These are phyloP conservation scores for Globisporangium paroecandrum DNA, from an alignment of 352 stramenopile genomes.

Conservation along the genomic window DNA sequence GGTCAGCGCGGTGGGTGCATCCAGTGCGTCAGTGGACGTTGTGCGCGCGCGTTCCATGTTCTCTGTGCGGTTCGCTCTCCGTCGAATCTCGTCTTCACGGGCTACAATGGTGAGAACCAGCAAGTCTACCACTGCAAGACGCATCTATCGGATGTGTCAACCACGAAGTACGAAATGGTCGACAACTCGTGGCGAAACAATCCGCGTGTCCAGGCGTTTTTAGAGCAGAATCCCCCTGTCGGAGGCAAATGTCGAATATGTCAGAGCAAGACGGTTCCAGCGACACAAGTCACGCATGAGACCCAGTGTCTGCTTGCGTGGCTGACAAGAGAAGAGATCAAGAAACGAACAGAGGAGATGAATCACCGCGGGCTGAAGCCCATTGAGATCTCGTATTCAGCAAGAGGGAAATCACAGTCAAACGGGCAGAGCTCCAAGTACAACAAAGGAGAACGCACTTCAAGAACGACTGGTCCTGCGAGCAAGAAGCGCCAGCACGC, in stretches of 20 bases:
- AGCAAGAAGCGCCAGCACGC: slow-evolving; percentile 41
- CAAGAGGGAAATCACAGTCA: slow-evolving; percentile 23
- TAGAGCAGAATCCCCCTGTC: slow-evolving; percentile 21
- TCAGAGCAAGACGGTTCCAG: slow-evolving; percentile 35
- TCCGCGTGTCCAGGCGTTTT: slow-evolving; percentile 23
- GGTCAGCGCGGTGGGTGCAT: slow-evolving; percentile 80
- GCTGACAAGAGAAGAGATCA: slow-evolving; percentile 45
- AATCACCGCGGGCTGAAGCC: slow-evolving; percentile 31
- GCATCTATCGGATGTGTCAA: slow-evolving; percentile 62
- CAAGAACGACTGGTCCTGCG: slow-evolving; percentile 10
- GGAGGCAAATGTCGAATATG: slow-evolving; percentile 64
- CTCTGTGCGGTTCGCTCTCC: slow-evolving; percentile 74
- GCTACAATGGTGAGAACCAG: slow-evolving; percentile 73
- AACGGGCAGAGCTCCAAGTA: slow-evolving; percentile 17
- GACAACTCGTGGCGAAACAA: slow-evolving; percentile 54
- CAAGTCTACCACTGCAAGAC: slow-evolving; percentile 83
- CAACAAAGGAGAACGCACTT: slow-evolving; percentile 16
- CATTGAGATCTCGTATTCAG: slow-evolving; percentile 37
- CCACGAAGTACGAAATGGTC: slow-evolving; percentile 60
- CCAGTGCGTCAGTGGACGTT: slow-evolving; percentile 84
- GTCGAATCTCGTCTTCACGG: slow-evolving; percentile 73
- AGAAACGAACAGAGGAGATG: slow-evolving; percentile 37
- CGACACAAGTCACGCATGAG: slow-evolving; percentile 49
- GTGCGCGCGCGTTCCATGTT: slow-evolving; percentile 78
- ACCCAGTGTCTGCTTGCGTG: slow-evolving; percentile 57